Evolutionary conservation across 139 green algal genomes (phyloP), one percentile per base, ranked within the genome.

Genomic region (Pedinophyceae sp.): DNA sequence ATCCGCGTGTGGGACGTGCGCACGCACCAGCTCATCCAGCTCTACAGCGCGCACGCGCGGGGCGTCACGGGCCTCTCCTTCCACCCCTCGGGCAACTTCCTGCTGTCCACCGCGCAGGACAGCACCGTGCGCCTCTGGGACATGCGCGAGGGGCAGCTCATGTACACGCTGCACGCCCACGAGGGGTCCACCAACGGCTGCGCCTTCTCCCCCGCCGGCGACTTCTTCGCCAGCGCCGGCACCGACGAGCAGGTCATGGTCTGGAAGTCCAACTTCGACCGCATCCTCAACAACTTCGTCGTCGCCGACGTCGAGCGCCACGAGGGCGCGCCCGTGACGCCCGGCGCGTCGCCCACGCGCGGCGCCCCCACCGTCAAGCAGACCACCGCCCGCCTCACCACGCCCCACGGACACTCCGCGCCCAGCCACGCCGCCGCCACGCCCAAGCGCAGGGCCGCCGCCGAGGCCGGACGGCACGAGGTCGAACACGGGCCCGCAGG

Each of bases 191-290:
- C 73, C 2, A 65, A 73, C 18, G 75, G 60, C 13, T 76, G 72
- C 2, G 55, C 56, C 38, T 94, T 93, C 66, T 81, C 69, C 25
- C 77, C 83, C 2, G 72, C 66, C 0, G 84, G 84, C 0, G 77
- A 85, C 61, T 85, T 80, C 65, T 94, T 94, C 66, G 81, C 81
- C 7, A 83, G 66, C 4, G 74, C 64, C 23, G 83, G 83, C 2
- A 78, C 70, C 5, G 84, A 94, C 57, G 77, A 89, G 64, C 60
- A 83, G 71, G 81, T 90, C 27, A 85, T 93, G 71, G 74, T 92
- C 22, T 94, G 85, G 85, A 81, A 75, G 53, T 89, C 81, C 18
- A 91, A 91, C 66, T 94, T 93, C 66, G 83, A 94, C 62, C 62
- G 79, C 16, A 61, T 70, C 57, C 45, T 87, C 61, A 65, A 81